A percentile compares a stretch with the other conserved stretches of the same genome.
Evolutionary conservation across 257 asterid genomes (phyloP).

Genomic region (Nicotiana attenuata): DNA sequence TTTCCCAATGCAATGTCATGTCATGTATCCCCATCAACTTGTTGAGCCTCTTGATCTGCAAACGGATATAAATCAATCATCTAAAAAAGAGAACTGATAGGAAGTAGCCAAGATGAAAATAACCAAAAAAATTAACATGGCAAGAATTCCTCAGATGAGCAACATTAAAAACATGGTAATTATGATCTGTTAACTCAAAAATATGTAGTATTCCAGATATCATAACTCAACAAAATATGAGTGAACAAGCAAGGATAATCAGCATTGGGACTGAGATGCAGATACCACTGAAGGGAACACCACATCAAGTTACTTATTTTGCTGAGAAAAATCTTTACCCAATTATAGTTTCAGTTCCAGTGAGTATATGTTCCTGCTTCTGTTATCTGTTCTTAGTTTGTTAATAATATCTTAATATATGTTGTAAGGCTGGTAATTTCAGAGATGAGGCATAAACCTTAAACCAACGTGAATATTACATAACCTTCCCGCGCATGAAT

Average conservation of each 20-base stretch:
- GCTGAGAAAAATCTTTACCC: constrained; percentile 90
- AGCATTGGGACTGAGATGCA: constrained; percentile 34
- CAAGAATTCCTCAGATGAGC: too few species aligned
- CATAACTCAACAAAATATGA: background rate
- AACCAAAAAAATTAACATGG: background rate
- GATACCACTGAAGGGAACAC: constrained; percentile 88
- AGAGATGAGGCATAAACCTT: too few species aligned
- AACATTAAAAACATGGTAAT: too few species aligned
- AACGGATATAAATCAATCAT: constrained; percentile 13
- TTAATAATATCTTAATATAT: too few species aligned
- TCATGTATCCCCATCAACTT: constrained; percentile 49
- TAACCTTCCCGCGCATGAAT: background rate
- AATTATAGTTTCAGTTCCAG: too few species aligned
- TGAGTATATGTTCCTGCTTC: too few species aligned
- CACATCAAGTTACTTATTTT: constrained; percentile 93
- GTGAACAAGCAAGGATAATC: too few species aligned
- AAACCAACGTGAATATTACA: background rate
- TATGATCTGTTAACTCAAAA: background rate
- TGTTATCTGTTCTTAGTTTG: too few species aligned
- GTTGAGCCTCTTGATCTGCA: constrained; percentile 58
- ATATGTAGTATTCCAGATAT: background rate
- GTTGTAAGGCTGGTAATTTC: too few species aligned
- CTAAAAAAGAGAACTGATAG: background rate
- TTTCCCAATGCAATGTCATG: constrained; percentile 63
- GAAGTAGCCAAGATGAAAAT: background rate